Evolutionary conservation across 192 early-diverging fungal genomes (phyloP).

Genomic region (Paraglomus occultum): DNA sequence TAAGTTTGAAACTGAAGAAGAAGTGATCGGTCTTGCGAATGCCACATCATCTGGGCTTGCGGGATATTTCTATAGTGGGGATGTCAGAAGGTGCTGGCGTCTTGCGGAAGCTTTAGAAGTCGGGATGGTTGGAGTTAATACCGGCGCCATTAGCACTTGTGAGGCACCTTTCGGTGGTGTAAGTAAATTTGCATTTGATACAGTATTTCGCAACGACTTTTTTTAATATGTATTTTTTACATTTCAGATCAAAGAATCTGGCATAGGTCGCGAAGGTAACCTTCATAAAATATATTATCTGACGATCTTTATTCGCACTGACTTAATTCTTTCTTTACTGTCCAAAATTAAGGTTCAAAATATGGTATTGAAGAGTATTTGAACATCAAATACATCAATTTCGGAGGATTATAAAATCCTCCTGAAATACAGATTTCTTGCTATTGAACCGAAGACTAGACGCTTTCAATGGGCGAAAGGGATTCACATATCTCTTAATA

Average conservation of each 20-base stretch:
- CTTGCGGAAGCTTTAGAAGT: slow-evolving; percentile 78
- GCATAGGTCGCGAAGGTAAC: slow-evolving; percentile 70
- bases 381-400: slow-evolving; percentile 66
- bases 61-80: slow-evolving; percentile 79
- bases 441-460: no score
- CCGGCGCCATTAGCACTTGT: slow-evolving; percentile 51
- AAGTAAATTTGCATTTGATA: slow-evolving; percentile 27
- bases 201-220: background rate
- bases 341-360: slow-evolving; percentile 28
- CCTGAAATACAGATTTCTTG: background rate
- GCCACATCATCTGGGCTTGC: slow-evolving; percentile 72
- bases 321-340: background rate
- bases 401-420: slow-evolving; percentile 34
- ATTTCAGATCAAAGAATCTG: slow-evolving; percentile 61
- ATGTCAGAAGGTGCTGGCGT: slow-evolving; percentile 71
- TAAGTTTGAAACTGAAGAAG: slow-evolving; percentile 74
- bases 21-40: slow-evolving; percentile 78
- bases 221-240: background rate
- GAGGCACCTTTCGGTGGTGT: slow-evolving; percentile 74
- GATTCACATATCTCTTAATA: no score
- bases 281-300: background rate
- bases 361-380: slow-evolving; percentile 70
- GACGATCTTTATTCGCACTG: background rate
- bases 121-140: slow-evolving; percentile 92
- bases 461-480: no score